Conservation (phyloP, 1,284 basidiomycete species). For the Malassezia pachydermatis region DNA sequence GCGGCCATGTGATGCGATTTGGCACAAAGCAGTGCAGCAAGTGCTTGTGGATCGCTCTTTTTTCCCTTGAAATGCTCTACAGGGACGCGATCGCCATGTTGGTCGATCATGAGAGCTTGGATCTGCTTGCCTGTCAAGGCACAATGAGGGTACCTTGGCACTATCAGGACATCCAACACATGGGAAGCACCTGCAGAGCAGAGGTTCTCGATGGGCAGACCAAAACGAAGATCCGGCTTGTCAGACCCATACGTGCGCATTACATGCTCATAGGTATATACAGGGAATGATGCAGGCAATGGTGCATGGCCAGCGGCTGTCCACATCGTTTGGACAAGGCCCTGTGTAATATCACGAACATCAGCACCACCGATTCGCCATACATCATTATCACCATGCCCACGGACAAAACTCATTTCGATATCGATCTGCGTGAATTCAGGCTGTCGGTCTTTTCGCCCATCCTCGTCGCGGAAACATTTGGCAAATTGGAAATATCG, state of each 20-base stretch:
- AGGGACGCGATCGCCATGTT: constrained; percentile 12
- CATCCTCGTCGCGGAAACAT: constrained; percentile 91
- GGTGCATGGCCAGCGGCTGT: constrained; percentile 54
- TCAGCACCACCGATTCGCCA: constrained; percentile 61
- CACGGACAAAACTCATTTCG: constrained; percentile 88
- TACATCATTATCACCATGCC: constrained; percentile 45
- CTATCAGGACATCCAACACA: constrained; percentile 14
- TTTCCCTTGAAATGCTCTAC: constrained; percentile 32
- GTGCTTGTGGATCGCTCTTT: constrained; percentile 16
- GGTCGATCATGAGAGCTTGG: constrained; percentile 20
- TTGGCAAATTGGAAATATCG: constrained; percentile 83
- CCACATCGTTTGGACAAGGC: constrained; percentile 57
- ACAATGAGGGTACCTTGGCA: constrained; percentile 1
- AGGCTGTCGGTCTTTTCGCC: constrained; percentile 82
- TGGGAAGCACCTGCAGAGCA: constrained; percentile 11
- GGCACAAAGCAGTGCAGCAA: constrained; percentile 26
- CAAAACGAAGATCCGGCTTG: constrained; percentile 84
- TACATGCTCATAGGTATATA: constrained; percentile 7
- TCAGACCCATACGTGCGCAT: constrained; percentile 65
- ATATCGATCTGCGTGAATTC: constrained; percentile 95
- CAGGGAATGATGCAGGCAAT: not conserved
- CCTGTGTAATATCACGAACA: constrained; percentile 32
- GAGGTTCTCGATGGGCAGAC: constrained; percentile 50
- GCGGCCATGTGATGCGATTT: constrained; percentile 24
- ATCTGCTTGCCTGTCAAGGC: constrained; percentile 28